Base-by-base conservation (phyloP, 441 rosid genomes). In the Melastoma candidum region DNA sequence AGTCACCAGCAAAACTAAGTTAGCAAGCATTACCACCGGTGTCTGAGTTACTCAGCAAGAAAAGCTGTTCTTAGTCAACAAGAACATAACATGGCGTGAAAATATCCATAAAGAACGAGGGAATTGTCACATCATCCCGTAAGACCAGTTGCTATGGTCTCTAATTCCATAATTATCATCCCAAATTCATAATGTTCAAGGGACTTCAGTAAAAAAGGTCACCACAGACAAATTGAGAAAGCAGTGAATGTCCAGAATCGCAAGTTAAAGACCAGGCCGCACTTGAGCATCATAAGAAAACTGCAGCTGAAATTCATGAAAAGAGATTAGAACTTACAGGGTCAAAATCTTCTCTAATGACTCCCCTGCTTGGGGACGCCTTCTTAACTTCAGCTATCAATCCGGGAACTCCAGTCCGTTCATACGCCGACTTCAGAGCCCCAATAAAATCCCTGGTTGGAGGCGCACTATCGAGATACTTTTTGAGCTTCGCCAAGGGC, bases 301-400 rank as follows among this genome's bases (percentile, higher is more conserved):
- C 22, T 11, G 9, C 26, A 12, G 27, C 8, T 1, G 4, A 52
- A 2, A 26, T 13, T 11, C 46, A 56, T 26, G 46, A 7, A 17
- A 25, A 32, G 10, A 10, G 41, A 39, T 7, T 12, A 8, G 43
- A 55, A 59, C 68, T 63, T 64, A 86, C 97, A 0, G 95, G 97
- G 66, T 89, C 87, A 71, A 89, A 93, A 67, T 86, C 63, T 75
- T 86, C 93, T 69, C 83, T 77, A n/a, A 93, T 68, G 56, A 93
- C 63, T 57, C 98, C 97, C 68, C 95, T 83, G 60, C 97, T 93
- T 7, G 97, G 98, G 64, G 98, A 93, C 63, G 97, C 98, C 79
- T 89, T 89, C 76, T 93, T 93, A 59, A 93, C 98, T 71, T 93
- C 98, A 58, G 98, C 98, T 58, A 89, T 89, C 80, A 93, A 74